Evolutionary conservation across 805 yeast species (phyloP), one percentile per base, ranked within the genome.

Genomic region (Isabelozyma pseudorhagii): DNA sequence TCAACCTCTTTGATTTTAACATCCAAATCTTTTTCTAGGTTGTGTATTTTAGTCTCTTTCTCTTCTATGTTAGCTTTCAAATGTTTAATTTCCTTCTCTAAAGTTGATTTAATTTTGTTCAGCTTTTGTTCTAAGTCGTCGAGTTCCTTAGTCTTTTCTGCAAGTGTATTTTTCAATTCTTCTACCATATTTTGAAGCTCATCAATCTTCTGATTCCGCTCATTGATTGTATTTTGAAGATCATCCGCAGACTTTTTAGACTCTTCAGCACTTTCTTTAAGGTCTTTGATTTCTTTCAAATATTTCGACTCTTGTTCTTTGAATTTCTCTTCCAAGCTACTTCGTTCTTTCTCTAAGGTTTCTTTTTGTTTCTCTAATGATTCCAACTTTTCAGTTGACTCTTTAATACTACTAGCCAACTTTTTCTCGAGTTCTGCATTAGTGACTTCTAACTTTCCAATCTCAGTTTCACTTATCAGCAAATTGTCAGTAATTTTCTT

Each of bases 1-100:
- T 81, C 85, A 51, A 81, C 73, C 41, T 77, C 83, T 40, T 62
- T 51, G 0, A 56, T 55, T 52, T 77, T 80, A 15, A 55, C 54
- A 15, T 66, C 67, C 41, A 80, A 53, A 1, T 72, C 70, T 1
- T 60, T 53, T 27, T 69, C 67, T 41, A 76, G 55, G 0, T 50
- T 43, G 10, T 51, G 42, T 4, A 74, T 57, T 28, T 69, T 70
- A 4, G 47, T 48, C 42, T 71, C 68, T 11, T 68, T 52, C 1
- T 59, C 54, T 1, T 56, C 43, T 0, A 69, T 42, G 21, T 54
- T 56, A 9, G 50, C 53, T 7, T 55, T 34, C 31, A 59, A 51
- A 15, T 49, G 51, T 29, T 51, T 54, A 42, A 55, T 59, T 29
- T 59, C 64, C 1, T 52, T 58, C 1, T 59, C 56, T 6, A 57